These are phyloP conservation scores for Leishmania gerbilli DNA, from an alignment of 208 protist species.

Conservation along the genomic window DNA sequence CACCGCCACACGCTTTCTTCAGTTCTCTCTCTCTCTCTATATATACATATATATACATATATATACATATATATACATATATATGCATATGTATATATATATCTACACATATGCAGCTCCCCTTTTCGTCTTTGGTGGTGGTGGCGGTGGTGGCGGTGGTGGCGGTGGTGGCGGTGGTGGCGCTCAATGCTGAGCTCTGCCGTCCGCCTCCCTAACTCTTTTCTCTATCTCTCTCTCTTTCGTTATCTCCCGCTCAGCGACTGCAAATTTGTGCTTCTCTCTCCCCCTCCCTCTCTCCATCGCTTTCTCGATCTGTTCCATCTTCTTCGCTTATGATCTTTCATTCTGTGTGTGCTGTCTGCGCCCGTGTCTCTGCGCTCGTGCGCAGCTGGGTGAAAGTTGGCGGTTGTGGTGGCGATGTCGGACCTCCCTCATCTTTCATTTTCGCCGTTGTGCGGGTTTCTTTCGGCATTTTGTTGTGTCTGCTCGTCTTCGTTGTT, in stretches of 20 bases:
- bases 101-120: not conserved
- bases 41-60: too few species aligned
- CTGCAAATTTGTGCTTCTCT: not conserved
- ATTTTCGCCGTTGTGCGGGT: not conserved
- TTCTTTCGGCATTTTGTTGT: not conserved
- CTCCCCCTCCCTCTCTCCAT: not conserved
- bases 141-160: not conserved
- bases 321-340: not conserved
- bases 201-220: not conserved
- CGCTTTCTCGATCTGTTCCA: not conserved
- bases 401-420: not conserved
- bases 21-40: too few species aligned
- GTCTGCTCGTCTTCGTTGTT: not conserved
- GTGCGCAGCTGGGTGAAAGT: not conserved
- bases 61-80: not conserved
- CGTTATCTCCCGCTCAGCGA: not conserved
- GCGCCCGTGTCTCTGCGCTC: not conserved
- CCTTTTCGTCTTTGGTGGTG: not conserved
- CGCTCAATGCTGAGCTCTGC: not conserved
- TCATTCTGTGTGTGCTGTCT: not conserved
- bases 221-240: not conserved
- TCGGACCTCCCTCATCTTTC: not conserved
- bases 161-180: not conserved
- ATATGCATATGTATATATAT: too few species aligned
- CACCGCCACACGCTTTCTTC: not conserved